These are phyloP conservation scores for Phaeosphaeria sp. DNA, from an alignment of 2,329 filamentous ascomycete species.

Conservation along the genomic window DNA sequence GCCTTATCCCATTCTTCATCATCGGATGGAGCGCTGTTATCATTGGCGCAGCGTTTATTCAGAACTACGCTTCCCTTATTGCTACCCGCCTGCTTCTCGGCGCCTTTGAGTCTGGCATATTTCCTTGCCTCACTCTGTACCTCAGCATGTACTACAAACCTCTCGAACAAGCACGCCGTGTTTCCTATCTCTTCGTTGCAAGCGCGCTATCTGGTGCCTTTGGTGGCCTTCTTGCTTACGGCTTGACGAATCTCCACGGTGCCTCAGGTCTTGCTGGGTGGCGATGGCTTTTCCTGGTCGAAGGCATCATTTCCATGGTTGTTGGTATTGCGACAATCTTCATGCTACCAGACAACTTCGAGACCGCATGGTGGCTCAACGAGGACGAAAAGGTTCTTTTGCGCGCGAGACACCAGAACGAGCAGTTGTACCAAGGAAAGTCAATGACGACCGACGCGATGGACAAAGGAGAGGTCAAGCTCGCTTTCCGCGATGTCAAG, in stretches of 20 bases:
- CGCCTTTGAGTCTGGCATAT: constrained; percentile 29
- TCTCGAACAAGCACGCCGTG: constrained; percentile 58
- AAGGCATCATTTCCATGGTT: constrained; percentile 60
- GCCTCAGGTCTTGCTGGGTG: constrained; percentile 14
- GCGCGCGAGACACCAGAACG: constrained; percentile 51
- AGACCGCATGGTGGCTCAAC: constrained; percentile 56
- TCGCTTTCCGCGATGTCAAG: constrained; percentile 66
- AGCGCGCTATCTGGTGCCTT: constrained; percentile 62
- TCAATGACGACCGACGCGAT: constrained; percentile 78
- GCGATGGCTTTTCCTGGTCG: constrained; percentile 63
- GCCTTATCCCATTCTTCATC: constrained; percentile 20
- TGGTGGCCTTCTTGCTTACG: constrained; percentile 59
- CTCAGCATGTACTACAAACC: constrained; percentile 29
- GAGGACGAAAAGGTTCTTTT: constrained; percentile 60
- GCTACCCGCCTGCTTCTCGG: constrained; percentile 31
- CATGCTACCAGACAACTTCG: constrained; percentile 58
- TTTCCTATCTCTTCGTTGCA: constrained; percentile 59
- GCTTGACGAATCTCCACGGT: constrained; percentile 33
- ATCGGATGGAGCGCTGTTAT: constrained; percentile 22
- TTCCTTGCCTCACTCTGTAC: constrained; percentile 28
- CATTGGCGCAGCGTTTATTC: constrained; percentile 22
- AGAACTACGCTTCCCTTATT: constrained; percentile 27
- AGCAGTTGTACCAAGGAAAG: not conserved
- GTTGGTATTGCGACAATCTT: constrained; percentile 37
- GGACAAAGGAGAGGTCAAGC: constrained; percentile 79